These are phyloP conservation scores for Dictyostelium purpureum DNA, from an alignment of 78 protist species.

Conservation along the genomic window DNA sequence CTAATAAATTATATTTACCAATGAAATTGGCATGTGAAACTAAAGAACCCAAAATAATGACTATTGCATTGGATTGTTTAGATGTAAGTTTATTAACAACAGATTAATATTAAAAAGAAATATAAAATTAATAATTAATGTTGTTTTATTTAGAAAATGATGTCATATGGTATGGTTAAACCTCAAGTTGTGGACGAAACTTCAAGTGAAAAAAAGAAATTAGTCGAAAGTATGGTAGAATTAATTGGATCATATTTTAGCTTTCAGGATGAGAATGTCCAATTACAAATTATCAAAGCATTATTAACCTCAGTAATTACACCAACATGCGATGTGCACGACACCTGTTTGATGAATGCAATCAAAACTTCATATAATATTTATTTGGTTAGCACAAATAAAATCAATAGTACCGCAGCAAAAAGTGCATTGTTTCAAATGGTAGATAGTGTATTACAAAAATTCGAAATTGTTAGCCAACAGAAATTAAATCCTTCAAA, in stretches of 20 bases:
- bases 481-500: conserved; percentile 5
- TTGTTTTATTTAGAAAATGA: conserved; percentile 56
- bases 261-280: conserved; percentile 79
- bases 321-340: conserved; percentile 84
- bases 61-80: conserved; percentile 62
- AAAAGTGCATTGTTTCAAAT: conserved; percentile 73
- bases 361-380: conserved; percentile 87
- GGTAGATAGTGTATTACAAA: conserved; percentile 58
- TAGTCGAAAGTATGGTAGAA: conserved; percentile 35
- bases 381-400: conserved; percentile 43
- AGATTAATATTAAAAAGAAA: background rate
- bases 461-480: conserved; percentile 25
- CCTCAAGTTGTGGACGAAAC: conserved; percentile 18
- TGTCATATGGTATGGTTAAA: conserved; percentile 73
- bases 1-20: conserved; percentile 42
- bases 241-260: conserved; percentile 69
- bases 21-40: conserved; percentile 83
- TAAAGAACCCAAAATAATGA: conserved; percentile 72
- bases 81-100: conserved; percentile 23
- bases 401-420: conserved; percentile 59
- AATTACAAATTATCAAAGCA: conserved; percentile 83
- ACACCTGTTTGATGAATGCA: conserved; percentile 83
- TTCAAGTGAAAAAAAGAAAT: background rate
- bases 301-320: conserved; percentile 86
- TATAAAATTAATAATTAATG: background rate